A percentile compares a stretch with the other conserved stretches of the same genome.
Evolutionary conservation across 140 eudicot species (phyloP).

Genomic region (Stevia rebaudiana): DNA sequence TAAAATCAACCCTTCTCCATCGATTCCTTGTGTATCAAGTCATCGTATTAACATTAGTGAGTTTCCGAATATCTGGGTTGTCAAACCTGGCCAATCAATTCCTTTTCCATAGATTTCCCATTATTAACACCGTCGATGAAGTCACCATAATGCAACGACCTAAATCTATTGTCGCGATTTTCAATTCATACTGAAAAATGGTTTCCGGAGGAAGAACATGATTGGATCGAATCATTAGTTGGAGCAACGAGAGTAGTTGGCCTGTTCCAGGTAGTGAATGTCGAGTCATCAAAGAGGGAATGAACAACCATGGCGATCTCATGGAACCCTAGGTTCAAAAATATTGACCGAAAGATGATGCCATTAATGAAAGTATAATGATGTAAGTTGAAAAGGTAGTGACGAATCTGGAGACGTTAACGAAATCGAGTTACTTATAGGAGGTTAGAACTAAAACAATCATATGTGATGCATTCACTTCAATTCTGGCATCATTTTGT

Average conservation of each 20-base stretch:
- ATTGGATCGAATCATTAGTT: constrained; percentile 42
- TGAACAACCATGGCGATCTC: constrained; percentile 54
- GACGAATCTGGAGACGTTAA: neutral
- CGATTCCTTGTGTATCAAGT: too few species aligned
- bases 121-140: constrained; percentile 30
- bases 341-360: constrained; percentile 42
- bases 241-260: constrained; percentile 64
- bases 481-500: too few species aligned
- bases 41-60: too few species aligned
- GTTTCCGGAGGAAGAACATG: constrained; percentile 44
- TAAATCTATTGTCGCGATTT: constrained; percentile 55
- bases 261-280: constrained; percentile 49
- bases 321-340: constrained; percentile 48
- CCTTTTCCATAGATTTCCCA: too few species aligned
- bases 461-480: constrained; percentile 2
- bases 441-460: constrained; percentile 12
- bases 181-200: constrained; percentile 55
- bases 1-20: too few species aligned
- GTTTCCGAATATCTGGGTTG: too few species aligned
- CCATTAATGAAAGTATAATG: constrained; percentile 21
- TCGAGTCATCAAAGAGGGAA: constrained; percentile 42
- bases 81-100: too few species aligned
- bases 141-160: constrained; percentile 61
- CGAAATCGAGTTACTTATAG: constrained; percentile 18
- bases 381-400: neutral